These are phyloP conservation scores for Plasmodium gonderi DNA, from an alignment of 169 alveolate species.

Conservation along the genomic window DNA sequence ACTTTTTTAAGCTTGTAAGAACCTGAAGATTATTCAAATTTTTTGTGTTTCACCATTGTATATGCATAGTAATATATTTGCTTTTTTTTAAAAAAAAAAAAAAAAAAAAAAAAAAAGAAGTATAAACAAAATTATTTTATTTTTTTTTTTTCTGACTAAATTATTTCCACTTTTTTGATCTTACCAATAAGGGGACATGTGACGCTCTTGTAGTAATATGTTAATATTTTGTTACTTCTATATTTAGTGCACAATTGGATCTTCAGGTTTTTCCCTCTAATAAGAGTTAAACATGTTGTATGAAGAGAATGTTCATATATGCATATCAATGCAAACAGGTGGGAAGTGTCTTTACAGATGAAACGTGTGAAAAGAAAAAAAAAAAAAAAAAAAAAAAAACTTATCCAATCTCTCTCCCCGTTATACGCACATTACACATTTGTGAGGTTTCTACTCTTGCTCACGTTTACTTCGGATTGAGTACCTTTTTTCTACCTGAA, in stretches of 20 bases:
- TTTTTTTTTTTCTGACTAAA: neutral
- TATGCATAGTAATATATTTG: no score
- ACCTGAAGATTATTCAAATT: constrained; percentile 1
- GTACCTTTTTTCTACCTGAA: constrained; percentile 8
- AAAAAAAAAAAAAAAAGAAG: no score
- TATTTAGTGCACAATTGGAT: constrained; percentile 12
- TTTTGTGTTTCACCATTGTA: no score
- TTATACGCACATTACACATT: neutral
- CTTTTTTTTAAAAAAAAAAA: no score
- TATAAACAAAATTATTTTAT: no score
- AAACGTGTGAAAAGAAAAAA: no score
- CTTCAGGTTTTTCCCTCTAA: neutral
- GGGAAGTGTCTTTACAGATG: no score
- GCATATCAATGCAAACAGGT: neutral
- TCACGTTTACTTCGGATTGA: neutral
- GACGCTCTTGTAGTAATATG: constrained; percentile 20
- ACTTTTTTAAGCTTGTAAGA: neutral
- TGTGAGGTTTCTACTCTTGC: neutral
- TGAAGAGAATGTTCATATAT: neutral
- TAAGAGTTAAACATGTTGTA: neutral
- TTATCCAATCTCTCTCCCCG: no score
- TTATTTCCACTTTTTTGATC: neutral
- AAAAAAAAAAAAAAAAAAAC: no score
- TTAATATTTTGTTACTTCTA: constrained; percentile 1
- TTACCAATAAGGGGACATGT: constrained; percentile 25